These are phyloP conservation scores for Malus domestica DNA, from an alignment of 306 rosid genomes.

Conservation along the genomic window ASM211411v1 NC_041789.1:24934001-24934500, in stretches of 20 bases:
- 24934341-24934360: slow-evolving; percentile 27
- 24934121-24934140: slow-evolving; percentile 7
- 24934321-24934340: slow-evolving; percentile 40
- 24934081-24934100: slow-evolving; percentile 1
- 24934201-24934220: background rate
- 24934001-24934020: slow-evolving; percentile 54
- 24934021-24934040: slow-evolving; percentile 44
- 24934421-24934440: too few relatives aligned
- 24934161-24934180: background rate
- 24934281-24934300: slow-evolving; percentile 31
- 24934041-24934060: slow-evolving; percentile 46
- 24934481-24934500: too few relatives aligned
- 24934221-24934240: slow-evolving; percentile 61
- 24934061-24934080: background rate
- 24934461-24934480: too few relatives aligned
- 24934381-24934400: too few relatives aligned
- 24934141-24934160: slow-evolving; percentile 15
- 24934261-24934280: slow-evolving; percentile 67
- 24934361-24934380: too few relatives aligned
- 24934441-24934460: too few relatives aligned
- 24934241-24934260: slow-evolving; percentile 70
- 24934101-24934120: slow-evolving; percentile 12
- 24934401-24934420: too few relatives aligned
- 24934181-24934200: background rate
- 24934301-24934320: slow-evolving; percentile 43